Conservation (phyloP, 202 grass and related monocot species). For the Zizania palustris region DNA sequence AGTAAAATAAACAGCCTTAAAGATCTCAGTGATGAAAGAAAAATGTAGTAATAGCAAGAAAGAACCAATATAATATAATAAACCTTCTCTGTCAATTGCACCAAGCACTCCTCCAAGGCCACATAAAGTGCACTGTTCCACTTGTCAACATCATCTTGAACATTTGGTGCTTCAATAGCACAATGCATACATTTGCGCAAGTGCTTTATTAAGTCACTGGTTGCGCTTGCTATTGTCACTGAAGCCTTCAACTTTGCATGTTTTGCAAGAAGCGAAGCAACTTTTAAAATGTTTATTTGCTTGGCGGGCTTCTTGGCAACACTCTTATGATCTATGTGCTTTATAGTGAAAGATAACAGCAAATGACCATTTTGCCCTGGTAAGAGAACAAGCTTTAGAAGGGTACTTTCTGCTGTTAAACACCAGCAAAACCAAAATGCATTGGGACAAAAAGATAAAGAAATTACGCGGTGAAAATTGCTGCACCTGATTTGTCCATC, state of each 20-base stretch:
- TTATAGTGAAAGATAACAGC: constrained; percentile 85
- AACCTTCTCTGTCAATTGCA: constrained; percentile 85
- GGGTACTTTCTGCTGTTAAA: constrained; percentile 26
- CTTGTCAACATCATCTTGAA: constrained; percentile 46
- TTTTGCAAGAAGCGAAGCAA: constrained; percentile 73
- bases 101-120: constrained; percentile 80
- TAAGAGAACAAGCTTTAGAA: constrained; percentile 34
- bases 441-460: constrained; percentile 36
- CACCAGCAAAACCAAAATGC: neutral
- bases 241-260: constrained; percentile 73
- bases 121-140: constrained; percentile 70
- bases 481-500: constrained; percentile 84
- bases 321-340: constrained; percentile 89
- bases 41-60: constrained; percentile 31
- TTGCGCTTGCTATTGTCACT: constrained; percentile 71
- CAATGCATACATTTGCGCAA: constrained; percentile 91
- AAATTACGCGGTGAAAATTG: constrained; percentile 49
- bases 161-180: constrained; percentile 79
- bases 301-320: constrained; percentile 65
- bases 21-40: constrained; percentile 20
- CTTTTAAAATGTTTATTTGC: constrained; percentile 85
- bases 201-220: constrained; percentile 83
- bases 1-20: constrained; percentile 38
- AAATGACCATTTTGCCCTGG: constrained; percentile 86
- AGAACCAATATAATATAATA: constrained; percentile 36